A percentile compares a stretch with the other conserved stretches of the same genome.
Conservation (phyloP, 2,329 filamentous ascomycete genomes). For the Stagonosporopsis vannaccii region DNA sequence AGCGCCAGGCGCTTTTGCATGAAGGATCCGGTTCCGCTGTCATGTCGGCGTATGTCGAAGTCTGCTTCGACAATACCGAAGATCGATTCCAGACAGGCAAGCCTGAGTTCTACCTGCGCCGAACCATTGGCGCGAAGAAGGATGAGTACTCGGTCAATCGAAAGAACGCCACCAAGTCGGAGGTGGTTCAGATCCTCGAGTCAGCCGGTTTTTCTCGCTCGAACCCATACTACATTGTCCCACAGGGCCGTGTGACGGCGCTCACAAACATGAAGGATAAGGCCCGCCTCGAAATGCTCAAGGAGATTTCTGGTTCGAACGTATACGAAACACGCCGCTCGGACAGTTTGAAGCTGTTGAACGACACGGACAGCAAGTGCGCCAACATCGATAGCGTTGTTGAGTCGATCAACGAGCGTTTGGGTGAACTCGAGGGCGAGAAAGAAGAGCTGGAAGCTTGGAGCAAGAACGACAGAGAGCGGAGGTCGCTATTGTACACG, state of each 20-base stretch:
- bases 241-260: conserved; percentile 92
- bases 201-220: conserved; percentile 95
- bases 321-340: conserved; percentile 92
- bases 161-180: conserved; percentile 92
- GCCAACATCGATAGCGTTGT: conserved; percentile 93
- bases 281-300: conserved; percentile 86
- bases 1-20: conserved; percentile 94
- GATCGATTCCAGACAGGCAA: conserved; percentile 94
- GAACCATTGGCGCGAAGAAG: conserved; percentile 96
- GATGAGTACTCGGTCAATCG: conserved; percentile 98
- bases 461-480: conserved; percentile 92
- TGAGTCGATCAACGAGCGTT: conserved; percentile 87
- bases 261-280: conserved; percentile 99
- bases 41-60: conserved; percentile 99
- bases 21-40: conserved; percentile 97
- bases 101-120: conserved; percentile 86
- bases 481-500: conserved; percentile 91
- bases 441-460: conserved; percentile 94
- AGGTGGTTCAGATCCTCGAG: conserved; percentile 94
- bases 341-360: conserved; percentile 96
- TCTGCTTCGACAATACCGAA: conserved; percentile 98
- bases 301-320: conserved; percentile 97
- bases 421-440: conserved; percentile 91
- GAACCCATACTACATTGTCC: conserved; percentile 99
- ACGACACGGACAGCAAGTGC: conserved; percentile 93